Evolutionary conservation across 192 early-diverging fungal species (phyloP).

Genomic region (Backusella sp.): DNA sequence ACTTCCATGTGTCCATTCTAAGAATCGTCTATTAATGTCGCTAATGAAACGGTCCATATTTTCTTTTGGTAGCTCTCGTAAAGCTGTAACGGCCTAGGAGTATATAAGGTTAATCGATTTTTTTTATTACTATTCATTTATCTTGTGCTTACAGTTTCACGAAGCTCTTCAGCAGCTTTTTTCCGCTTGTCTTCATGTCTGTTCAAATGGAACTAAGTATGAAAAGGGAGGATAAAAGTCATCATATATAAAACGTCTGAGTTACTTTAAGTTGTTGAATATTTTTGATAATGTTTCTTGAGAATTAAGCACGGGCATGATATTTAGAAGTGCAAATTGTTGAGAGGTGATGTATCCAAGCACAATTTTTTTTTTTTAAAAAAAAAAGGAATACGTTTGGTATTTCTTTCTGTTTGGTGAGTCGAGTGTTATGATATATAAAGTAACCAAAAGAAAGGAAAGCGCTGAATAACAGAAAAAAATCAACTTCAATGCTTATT

Average conservation of each 20-base stretch:
- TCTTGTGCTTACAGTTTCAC: slow-evolving; percentile 55
- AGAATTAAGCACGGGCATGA: slow-evolving; percentile 25
- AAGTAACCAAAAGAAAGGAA: too few relatives aligned
- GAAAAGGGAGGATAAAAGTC: neutral
- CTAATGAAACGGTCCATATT: slow-evolving; percentile 69
- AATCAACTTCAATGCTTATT: too few relatives aligned
- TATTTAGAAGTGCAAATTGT: neutral
- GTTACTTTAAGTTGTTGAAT: slow-evolving; percentile 41
- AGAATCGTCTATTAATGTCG: slow-evolving; percentile 79
- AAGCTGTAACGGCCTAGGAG: slow-evolving; percentile 18
- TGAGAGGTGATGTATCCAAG: neutral
- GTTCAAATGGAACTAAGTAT: neutral
- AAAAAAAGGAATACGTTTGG: too few relatives aligned
- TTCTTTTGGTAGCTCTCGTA: slow-evolving; percentile 69
- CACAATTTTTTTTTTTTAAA: too few relatives aligned
- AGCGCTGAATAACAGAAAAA: too few relatives aligned
- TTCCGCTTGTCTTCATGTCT: slow-evolving; percentile 62
- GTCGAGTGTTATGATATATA: too few relatives aligned
- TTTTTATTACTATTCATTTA: neutral
- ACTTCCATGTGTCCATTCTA: slow-evolving; percentile 72
- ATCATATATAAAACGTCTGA: neutral
- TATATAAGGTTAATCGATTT: neutral
- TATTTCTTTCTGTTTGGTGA: too few relatives aligned
- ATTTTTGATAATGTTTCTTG: slow-evolving; percentile 35
- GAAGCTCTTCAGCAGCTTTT: slow-evolving; percentile 59